Evolutionary conservation across 2,329 filamentous ascomycete genomes (phyloP), one percentile per base, ranked within the genome.

Genomic region (Neofusicoccum kwambonambiense): DNA sequence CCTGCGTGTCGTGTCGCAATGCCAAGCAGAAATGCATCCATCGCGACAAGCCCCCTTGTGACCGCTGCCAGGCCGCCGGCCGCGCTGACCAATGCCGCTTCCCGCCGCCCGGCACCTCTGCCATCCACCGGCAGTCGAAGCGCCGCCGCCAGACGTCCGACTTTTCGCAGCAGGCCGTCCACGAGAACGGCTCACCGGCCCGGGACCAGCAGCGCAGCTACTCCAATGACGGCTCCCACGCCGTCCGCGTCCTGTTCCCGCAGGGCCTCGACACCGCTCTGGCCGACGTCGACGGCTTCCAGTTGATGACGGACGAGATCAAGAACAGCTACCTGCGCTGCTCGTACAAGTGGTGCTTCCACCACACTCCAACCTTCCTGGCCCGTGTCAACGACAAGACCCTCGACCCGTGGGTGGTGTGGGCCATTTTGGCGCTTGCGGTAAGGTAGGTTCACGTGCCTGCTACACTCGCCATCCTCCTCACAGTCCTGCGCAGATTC

Each of bases 331-430:
- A 77, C 56, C 67, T 78, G 65, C 68, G 77, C 13, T 79, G 77
- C 68, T 71, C 72, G 34, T 79, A 79, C 73, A 79, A 79, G 69
- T 79, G 77, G 77, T 76, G 75, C 68, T 79, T 78, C 70, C 75
- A 78, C 68, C 77, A 79, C 63, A 78, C 73, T 5, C 77, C 77
- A 3, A 78, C 76, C 58, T 68, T 78, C 69, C 69, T 79, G 70
- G 64, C 73, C 68, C 69, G 72, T 19, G 77, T 79, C 35, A 75
- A 74, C 52, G 76, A 77, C 62, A 69, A 74, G 63, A 75, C 75
- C 17, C 69, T 79, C 13, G 77, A 78, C 70, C 67, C 64, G 47
- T 77, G 76, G 72, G 72, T 79, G 67, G 75, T 69, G n/a, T 79
- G 77, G 77, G 76, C 77, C n/a, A 75, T 79, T n/a, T 71, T 79